Evolutionary conservation across 129 eudicot genomes (phyloP), one percentile per base, ranked within the genome.

Genomic region (Pulicaria dysenterica): DNA sequence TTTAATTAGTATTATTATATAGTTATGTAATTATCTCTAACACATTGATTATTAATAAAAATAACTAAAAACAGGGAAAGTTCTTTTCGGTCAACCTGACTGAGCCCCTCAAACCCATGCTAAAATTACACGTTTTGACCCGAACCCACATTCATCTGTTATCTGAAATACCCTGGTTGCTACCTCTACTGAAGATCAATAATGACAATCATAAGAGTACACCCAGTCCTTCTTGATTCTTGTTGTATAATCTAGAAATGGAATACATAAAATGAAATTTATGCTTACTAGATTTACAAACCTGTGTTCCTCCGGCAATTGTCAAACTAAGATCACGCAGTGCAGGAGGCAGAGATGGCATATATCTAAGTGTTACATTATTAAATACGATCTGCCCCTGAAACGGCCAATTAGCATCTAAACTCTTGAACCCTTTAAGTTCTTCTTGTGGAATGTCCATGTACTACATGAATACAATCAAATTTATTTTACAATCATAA

Each of bases 291-390:
- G 10, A 67, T 49, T 41, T 39, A 79, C 80, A 59, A 17, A 90
- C 96, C 84, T 81, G 97, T 67, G 85, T 80, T 71, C 99, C 94
- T 58, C 89, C 99, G 58, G 82, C 43, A 34, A 95, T 77, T 50
- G 46, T 84, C 41, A 91, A 86, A 75, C 85, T 80, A 60, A 88
- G 80, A 80, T 85, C 83, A 42, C 54, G 72, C 37, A 95, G 44
- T 38, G 97, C 99, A 63, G 99, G 87, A 65, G 99, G 97, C 77
- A 84, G 79, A 59, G 89, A 88, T 34, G 99, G 94, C 94, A 79
- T 84, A 72, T 95, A 95, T 65, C 73, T 79, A 45, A 95, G 97
- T 66, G 89, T 86, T 44, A 90, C 99, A 79, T 90, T 85, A 59
- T 67, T 86, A 73, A 95, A 90, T 79, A 84, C 86, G 15, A 95